phyloP scores from a whole-genome alignment of 805 yeast species.

The Maudiozyma barnettii region DNA sequence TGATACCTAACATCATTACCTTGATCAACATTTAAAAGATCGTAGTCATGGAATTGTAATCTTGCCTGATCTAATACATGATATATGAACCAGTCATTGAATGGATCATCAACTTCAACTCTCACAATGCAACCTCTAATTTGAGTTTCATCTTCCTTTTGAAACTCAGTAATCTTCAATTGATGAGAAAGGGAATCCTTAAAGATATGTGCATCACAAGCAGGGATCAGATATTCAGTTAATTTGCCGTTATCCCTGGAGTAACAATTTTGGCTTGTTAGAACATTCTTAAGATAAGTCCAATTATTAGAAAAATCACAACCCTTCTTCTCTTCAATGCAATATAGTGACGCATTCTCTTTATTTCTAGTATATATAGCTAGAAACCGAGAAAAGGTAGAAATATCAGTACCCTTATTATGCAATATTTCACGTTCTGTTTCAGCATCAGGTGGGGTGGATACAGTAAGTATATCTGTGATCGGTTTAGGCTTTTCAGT shows the following conservation, averaged over 20 bases:
- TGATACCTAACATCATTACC: slow-evolving; percentile 16
- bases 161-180: slow-evolving; percentile 29
- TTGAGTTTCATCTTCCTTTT: slow-evolving; percentile 24
- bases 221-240: slow-evolving; percentile 14
- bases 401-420: slow-evolving; percentile 15
- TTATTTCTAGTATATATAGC: slow-evolving; percentile 31
- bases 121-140: slow-evolving; percentile 33
- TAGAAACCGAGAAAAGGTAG: slow-evolving; percentile 33
- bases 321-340: slow-evolving; percentile 28
- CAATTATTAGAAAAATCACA: slow-evolving; percentile 26
- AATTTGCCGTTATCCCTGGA: slow-evolving; percentile 8
- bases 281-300: slow-evolving; percentile 12
- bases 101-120: slow-evolving; percentile 24
- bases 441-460: slow-evolving; percentile 1
- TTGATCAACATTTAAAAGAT: slow-evolving; percentile 3
- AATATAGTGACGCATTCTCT: slow-evolving; percentile 11
- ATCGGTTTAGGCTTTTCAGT: slow-evolving; percentile 6
- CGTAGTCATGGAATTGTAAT: slow-evolving; percentile 16
- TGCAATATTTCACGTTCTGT: slow-evolving; percentile 16
- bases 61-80: slow-evolving; percentile 32
- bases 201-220: slow-evolving; percentile 12
- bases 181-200: slow-evolving; percentile 14
- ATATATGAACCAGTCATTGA: slow-evolving; percentile 32
- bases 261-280: slow-evolving; percentile 5
- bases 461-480: background rate